phyloP scores from a whole-genome alignment of 257 asterid species.

The Jacaranda copaia region DNA sequence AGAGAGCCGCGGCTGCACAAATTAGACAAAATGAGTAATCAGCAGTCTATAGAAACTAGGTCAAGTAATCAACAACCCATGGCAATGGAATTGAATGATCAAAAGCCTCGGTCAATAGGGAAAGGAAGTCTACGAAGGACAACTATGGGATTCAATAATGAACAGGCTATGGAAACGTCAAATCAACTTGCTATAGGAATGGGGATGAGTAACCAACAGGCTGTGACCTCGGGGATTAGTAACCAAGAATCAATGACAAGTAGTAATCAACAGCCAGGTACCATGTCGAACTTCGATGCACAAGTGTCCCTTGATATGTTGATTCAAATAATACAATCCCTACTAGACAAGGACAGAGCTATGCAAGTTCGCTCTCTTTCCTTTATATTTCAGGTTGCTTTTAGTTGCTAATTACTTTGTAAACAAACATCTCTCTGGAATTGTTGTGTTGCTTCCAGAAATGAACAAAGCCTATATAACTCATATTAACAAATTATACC shows the following conservation, averaged over 20 bases:
- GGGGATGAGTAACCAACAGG: slow-evolving; percentile 50
- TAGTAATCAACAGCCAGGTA: slow-evolving; percentile 48
- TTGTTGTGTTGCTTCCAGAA: slow-evolving; percentile 2
- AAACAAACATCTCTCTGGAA: slow-evolving; percentile 15
- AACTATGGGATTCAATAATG: slow-evolving; percentile 38
- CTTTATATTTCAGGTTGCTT: slow-evolving; percentile 69
- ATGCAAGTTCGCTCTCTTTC: slow-evolving; percentile 83
- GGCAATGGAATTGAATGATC: slow-evolving; percentile 50
- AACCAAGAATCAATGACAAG: slow-evolving; percentile 46
- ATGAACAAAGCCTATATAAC: slow-evolving; percentile 19
- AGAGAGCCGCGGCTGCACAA: slow-evolving; percentile 54
- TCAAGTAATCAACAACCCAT: background rate
- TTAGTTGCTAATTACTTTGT: slow-evolving; percentile 34
- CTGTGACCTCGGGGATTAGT: slow-evolving; percentile 45
- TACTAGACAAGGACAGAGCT: slow-evolving; percentile 89
- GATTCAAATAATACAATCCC: slow-evolving; percentile 89
- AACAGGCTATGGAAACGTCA: slow-evolving; percentile 39
- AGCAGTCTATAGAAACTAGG: slow-evolving; percentile 30
- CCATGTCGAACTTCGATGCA: slow-evolving; percentile 59
- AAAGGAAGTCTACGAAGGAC: slow-evolving; percentile 45
- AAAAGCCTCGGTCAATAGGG: slow-evolving; percentile 50
- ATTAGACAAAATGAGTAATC: slow-evolving; percentile 54
- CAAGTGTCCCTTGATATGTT: slow-evolving; percentile 92
- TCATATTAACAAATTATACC: slow-evolving; percentile 26
- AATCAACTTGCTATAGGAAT: slow-evolving; percentile 47